Evolutionary conservation across 139 green algal species (phyloP).

Genomic region (Diplosphaera chodatii): DNA sequence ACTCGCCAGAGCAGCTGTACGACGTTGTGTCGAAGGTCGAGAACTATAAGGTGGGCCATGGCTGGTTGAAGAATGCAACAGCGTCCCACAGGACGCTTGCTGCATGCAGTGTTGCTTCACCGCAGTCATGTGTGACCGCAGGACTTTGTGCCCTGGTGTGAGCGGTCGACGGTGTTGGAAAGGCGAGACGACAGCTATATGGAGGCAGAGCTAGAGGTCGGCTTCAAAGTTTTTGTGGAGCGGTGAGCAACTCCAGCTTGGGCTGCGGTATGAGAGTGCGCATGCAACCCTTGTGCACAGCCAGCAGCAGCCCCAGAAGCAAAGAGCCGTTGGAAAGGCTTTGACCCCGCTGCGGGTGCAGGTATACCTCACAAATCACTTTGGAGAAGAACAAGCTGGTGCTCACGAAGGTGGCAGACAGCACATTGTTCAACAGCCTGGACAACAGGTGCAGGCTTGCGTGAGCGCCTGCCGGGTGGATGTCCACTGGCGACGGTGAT

Average conservation of each 20-base stretch:
- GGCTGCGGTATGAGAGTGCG: too few relatives aligned
- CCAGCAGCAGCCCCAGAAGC: too few relatives aligned
- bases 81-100: too few relatives aligned
- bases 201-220: slow-evolving; percentile 89
- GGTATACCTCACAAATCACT: slow-evolving; percentile 71
- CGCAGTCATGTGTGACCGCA: too few relatives aligned
- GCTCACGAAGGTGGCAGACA: slow-evolving; percentile 49
- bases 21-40: slow-evolving; percentile 77
- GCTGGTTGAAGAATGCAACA: neutral
- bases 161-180: slow-evolving; percentile 42
- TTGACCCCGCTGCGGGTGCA: too few relatives aligned
- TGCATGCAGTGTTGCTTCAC: too few relatives aligned
- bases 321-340: too few relatives aligned
- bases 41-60: slow-evolving; percentile 44
- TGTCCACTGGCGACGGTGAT: too few relatives aligned
- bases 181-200: slow-evolving; percentile 33
- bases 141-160: slow-evolving; percentile 90
- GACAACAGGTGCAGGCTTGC: slow-evolving; percentile 31
- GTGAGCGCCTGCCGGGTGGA: too few relatives aligned
- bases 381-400: slow-evolving; percentile 44
- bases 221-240: slow-evolving; percentile 81
- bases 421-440: slow-evolving; percentile 78
- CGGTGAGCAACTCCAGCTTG: slow-evolving; percentile 19
- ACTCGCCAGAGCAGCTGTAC: slow-evolving; percentile 74
- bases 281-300: too few relatives aligned